Percentiles rank a stretch among this genome's conserved stretches.
These are phyloP conservation scores for Ogataea kodamae DNA, from an alignment of 805 yeast genomes.

Conservation along the genomic window DNA sequence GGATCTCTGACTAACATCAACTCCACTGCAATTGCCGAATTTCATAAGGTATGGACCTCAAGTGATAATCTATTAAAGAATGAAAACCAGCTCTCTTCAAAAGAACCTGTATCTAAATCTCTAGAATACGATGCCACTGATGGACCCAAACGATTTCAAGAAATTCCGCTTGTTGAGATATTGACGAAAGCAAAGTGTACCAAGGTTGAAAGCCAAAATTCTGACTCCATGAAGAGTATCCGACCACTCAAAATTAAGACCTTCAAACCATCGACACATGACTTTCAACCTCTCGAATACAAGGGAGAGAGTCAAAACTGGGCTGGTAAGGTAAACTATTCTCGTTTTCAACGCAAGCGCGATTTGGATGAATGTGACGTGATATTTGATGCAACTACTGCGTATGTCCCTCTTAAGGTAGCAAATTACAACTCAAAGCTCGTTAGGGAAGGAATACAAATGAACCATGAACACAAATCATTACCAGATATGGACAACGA, in stretches of 20 bases:
- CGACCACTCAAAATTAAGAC: constrained; percentile 12
- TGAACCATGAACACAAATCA: constrained; percentile 6
- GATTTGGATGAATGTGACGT: constrained; percentile 11
- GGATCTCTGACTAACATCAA: too few relatives aligned
- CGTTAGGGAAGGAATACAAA: constrained; percentile 12
- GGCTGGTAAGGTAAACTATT: constrained; percentile 16
- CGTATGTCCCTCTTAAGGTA: constrained; percentile 13
- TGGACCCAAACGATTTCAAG: too few relatives aligned
- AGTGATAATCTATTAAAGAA: too few relatives aligned
- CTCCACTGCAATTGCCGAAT: too few relatives aligned
- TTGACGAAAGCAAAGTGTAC: constrained; percentile 11
- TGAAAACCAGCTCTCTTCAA: too few relatives aligned
- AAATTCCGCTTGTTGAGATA: constrained; percentile 7
- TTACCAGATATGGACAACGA: constrained; percentile 21
- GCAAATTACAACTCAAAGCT: constrained; percentile 15
- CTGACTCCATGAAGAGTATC: constrained; percentile 1
- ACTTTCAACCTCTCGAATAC: constrained; percentile 6
- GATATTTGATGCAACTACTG: constrained; percentile 20
- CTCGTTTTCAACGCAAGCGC: constrained; percentile 14
- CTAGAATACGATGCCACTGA: too few relatives aligned
- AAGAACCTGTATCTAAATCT: too few relatives aligned
- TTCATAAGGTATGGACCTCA: too few relatives aligned
- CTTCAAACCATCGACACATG: constrained; percentile 4
- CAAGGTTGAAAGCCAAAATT: constrained; percentile 7
- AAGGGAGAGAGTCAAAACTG: constrained; percentile 14